phyloP scores from a whole-genome alignment of 495 filamentous ascomycete species.

The Diplogelasinospora grovesii region DNA sequence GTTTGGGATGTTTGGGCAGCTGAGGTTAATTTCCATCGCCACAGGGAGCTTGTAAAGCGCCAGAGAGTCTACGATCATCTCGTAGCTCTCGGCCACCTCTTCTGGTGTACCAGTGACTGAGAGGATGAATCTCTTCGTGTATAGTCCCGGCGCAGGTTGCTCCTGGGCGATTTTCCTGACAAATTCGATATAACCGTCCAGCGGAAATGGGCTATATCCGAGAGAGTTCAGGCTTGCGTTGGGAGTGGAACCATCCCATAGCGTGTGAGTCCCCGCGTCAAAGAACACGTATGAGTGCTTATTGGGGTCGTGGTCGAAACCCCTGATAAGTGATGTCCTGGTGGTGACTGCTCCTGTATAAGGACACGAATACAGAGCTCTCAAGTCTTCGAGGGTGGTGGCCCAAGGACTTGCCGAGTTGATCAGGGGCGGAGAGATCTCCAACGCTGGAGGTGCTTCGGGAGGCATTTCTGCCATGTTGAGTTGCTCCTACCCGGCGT shows the following conservation, averaged over 20 bases:
- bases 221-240: constrained; percentile 62
- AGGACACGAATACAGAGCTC: constrained; percentile 46
- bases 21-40: constrained; percentile 65
- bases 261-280: constrained; percentile 40
- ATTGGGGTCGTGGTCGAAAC: constrained; percentile 53
- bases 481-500: too few species aligned
- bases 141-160: constrained; percentile 11
- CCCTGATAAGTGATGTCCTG: constrained; percentile 52
- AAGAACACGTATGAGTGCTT: constrained; percentile 63
- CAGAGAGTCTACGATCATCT: constrained; percentile 15
- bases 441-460: constrained; percentile 24
- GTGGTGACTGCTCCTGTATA: constrained; percentile 65
- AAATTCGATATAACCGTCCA: constrained; percentile 58
- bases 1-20: constrained; percentile 63
- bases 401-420: constrained; percentile 70
- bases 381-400: constrained; percentile 51
- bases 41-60: constrained; percentile 25
- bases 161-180: constrained; percentile 31
- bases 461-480: constrained; percentile 1
- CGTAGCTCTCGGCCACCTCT: constrained; percentile 44
- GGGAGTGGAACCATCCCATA: not conserved
- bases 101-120: constrained; percentile 56
- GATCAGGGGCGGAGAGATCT: constrained; percentile 57
- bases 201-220: constrained; percentile 61
- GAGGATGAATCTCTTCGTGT: constrained; percentile 57